A percentile compares a stretch with the other conserved stretches of the same genome.
Conservation (phyloP, 2,329 filamentous ascomycete genomes). For the Xylariaceae sp. region DNA sequence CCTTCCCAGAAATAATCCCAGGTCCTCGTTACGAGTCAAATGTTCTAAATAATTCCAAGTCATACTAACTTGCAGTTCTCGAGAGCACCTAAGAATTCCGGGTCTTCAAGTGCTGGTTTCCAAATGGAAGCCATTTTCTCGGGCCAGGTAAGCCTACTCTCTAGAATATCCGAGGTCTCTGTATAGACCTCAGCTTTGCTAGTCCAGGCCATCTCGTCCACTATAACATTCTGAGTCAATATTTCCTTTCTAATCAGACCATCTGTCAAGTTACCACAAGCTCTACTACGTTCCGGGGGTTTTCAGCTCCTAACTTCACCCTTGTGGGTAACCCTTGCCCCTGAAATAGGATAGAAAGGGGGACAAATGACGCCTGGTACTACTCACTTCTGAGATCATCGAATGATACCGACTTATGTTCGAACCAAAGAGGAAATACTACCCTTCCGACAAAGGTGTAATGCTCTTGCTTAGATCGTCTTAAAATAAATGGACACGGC, state of each 20-base stretch:
- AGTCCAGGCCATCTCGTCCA: conserved; percentile 5
- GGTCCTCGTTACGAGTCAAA: background rate
- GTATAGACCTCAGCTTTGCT: conserved; percentile 5
- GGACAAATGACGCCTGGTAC: too few species aligned
- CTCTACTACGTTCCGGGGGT: too few species aligned
- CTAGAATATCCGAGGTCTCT: conserved; percentile 11
- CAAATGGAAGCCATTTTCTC: conserved; percentile 15
- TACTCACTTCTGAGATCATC: conserved; percentile 3
- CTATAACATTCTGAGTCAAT: too few species aligned
- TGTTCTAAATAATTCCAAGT: background rate
- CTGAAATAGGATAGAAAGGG: too few species aligned
- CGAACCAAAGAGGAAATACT: conserved; percentile 11
- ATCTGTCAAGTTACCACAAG: too few species aligned
- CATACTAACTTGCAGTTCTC: conserved; percentile 12
- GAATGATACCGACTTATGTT: conserved; percentile 11
- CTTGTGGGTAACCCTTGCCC: too few species aligned
- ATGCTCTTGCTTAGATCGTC: background rate
- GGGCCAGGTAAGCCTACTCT: conserved; percentile 9
- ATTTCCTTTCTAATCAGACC: too few species aligned
- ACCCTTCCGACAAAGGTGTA: conserved; percentile 5
- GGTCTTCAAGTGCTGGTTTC: conserved; percentile 6
- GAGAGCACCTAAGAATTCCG: conserved; percentile 5
- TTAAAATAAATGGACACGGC: conserved; percentile 6
- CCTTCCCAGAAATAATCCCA: too few species aligned
- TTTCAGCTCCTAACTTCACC: too few species aligned